Conservation (phyloP, 1,139 yeast species). For the Magnusiomyces paraingens region DNA sequence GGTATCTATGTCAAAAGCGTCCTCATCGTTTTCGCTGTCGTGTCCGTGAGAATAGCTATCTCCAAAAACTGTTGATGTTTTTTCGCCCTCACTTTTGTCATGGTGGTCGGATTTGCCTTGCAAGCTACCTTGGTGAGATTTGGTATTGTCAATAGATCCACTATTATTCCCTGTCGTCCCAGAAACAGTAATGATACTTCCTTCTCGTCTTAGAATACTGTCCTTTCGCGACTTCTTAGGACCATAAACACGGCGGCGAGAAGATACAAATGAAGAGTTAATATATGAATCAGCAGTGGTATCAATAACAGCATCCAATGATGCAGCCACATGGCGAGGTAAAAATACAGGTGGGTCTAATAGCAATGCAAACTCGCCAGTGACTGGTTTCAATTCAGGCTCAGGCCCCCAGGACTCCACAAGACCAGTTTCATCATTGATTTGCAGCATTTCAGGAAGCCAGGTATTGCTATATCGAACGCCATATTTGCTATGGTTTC, state of each 20-base stretch:
- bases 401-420: conserved; percentile 23
- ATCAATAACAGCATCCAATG: conserved; percentile 20
- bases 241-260: conserved; percentile 2
- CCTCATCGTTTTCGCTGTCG: not conserved
- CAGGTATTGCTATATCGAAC: conserved; percentile 26
- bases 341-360: conserved; percentile 31
- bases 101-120: not conserved
- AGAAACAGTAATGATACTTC: not conserved
- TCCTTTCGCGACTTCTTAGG: conserved; percentile 1
- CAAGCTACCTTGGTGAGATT: not conserved
- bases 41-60: conserved; percentile 2
- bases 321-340: conserved; percentile 23
- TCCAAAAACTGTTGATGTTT: conserved; percentile 2
- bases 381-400: conserved; percentile 23
- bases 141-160: not conserved
- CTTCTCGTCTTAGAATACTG: not conserved
- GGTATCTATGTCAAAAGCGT: conserved; percentile 2
- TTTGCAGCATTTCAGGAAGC: conserved; percentile 18
- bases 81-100: conserved; percentile 2
- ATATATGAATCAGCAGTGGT: conserved; percentile 8
- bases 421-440: conserved; percentile 16
- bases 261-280: conserved; percentile 8
- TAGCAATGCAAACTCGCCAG: conserved; percentile 29
- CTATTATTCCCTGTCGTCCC: conserved; percentile 2
- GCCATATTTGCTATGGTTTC: conserved; percentile 17